Evolutionary conservation across 2,329 filamentous ascomycete genomes (phyloP).

Genomic region (Colletotrichum tropicale): DNA sequence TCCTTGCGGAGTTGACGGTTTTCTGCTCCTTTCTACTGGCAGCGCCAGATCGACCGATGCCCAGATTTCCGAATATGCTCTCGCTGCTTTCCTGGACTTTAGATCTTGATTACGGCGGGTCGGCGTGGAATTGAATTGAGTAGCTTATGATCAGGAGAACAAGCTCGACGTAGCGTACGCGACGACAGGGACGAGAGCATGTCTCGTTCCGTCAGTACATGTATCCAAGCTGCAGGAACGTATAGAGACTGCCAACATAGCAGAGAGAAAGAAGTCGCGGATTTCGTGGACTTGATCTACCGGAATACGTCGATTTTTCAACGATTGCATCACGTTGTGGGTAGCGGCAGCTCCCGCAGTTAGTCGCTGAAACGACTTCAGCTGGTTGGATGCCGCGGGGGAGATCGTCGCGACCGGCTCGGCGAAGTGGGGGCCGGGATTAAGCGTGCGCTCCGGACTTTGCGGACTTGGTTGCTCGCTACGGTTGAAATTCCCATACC

Average conservation of each 20-base stretch:
- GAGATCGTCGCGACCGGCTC: not conserved
- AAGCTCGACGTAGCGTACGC: too few relatives aligned
- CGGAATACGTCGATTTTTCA: not conserved
- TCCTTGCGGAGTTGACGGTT: not conserved
- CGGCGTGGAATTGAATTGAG: rapidly evolving
- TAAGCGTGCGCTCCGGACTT: not conserved
- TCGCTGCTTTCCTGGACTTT: too few relatives aligned
- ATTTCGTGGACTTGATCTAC: not conserved
- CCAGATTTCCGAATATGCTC: too few relatives aligned
- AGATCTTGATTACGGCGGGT: too few relatives aligned
- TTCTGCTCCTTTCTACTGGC: not conserved
- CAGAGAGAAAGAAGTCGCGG: too few relatives aligned
- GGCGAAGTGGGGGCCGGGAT: not conserved
- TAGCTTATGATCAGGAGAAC: rapidly evolving
- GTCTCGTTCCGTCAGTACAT: too few relatives aligned
- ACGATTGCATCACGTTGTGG: not conserved
- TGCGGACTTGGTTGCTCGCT: not conserved
- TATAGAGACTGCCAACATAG: too few relatives aligned
- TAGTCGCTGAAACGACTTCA: not conserved
- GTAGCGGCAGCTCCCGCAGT: not conserved
- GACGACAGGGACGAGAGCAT: too few relatives aligned
- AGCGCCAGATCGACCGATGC: too few relatives aligned
- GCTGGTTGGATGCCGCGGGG: not conserved
- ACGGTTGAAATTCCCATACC: not conserved
- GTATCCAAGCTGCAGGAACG: too few relatives aligned